Evolutionary conservation across 179 eudicot species (phyloP).

Genomic region (Silene vulgaris): DNA sequence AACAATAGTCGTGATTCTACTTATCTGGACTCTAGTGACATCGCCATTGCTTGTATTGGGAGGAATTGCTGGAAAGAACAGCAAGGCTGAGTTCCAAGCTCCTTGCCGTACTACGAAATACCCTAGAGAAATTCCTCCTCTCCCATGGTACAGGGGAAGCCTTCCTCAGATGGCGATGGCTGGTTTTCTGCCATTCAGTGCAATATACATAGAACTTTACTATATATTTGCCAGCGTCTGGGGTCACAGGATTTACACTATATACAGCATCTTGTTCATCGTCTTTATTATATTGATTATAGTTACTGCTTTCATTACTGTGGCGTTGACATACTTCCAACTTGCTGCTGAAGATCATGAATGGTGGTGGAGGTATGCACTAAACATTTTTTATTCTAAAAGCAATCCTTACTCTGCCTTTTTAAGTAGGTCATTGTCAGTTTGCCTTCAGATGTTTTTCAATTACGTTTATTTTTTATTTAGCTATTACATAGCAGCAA

Average conservation of each 20-base stretch:
- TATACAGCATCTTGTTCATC: slow-evolving; percentile 42
- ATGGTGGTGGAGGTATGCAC: slow-evolving; percentile 46
- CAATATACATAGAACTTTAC: slow-evolving; percentile 42
- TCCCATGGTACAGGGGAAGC: slow-evolving; percentile 40
- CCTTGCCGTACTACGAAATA: slow-evolving; percentile 44
- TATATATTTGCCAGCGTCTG: slow-evolving; percentile 47
- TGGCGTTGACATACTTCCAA: slow-evolving; percentile 47
- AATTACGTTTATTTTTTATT: no score
- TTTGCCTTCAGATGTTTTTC: no score
- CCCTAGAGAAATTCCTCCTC: slow-evolving; percentile 40
- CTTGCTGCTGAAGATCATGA: slow-evolving; percentile 51
- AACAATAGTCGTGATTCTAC: slow-evolving; percentile 38
- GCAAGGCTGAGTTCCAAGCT: slow-evolving; percentile 47
- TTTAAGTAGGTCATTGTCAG: background rate
- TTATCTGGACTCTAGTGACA: slow-evolving; percentile 42
- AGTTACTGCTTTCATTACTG: slow-evolving; percentile 45
- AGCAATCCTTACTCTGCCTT: background rate
- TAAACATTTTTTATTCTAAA: background rate
- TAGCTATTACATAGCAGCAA: no score
- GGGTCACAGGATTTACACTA: slow-evolving; percentile 46
- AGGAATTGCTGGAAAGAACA: slow-evolving; percentile 46
- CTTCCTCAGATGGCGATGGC: slow-evolving; percentile 52
- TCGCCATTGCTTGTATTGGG: slow-evolving; percentile 44
- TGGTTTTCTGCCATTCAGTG: slow-evolving; percentile 46
- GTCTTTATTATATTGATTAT: slow-evolving; percentile 42